These are phyloP conservation scores for Garcia nutans DNA, from an alignment of 345 rosid species.

Conservation along the genomic window DNA sequence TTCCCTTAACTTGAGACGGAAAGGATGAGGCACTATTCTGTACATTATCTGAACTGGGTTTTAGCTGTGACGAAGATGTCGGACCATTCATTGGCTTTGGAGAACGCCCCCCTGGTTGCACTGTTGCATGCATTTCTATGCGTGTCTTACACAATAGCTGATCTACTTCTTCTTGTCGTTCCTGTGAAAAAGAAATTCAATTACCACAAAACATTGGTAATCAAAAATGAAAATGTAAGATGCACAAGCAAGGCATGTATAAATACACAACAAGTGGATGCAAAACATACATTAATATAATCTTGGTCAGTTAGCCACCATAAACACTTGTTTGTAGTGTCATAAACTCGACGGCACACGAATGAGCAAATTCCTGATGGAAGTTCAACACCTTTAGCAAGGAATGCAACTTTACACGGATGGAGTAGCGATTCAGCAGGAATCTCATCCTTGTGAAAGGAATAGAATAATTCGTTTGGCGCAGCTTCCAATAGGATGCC, in stretches of 20 bases:
- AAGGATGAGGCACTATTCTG: slow-evolving; percentile 58
- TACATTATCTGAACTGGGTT: slow-evolving; percentile 61
- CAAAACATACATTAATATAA: slow-evolving; percentile 69
- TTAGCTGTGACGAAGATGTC: slow-evolving; percentile 63
- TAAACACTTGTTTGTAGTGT: slow-evolving; percentile 59
- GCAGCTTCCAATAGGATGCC: slow-evolving; percentile 72
- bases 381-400: slow-evolving; percentile 74
- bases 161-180: slow-evolving; percentile 78
- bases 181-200: slow-evolving; percentile 26
- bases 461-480: slow-evolving; percentile 93
- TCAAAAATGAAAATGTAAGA: neutral
- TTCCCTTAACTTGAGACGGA: slow-evolving; percentile 75
- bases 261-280: neutral
- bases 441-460: slow-evolving; percentile 93
- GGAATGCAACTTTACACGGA: slow-evolving; percentile 95
- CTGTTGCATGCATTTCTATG: slow-evolving; percentile 75
- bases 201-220: neutral
- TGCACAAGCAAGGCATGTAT: too few species aligned
- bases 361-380: slow-evolving; percentile 74
- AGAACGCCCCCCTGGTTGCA: slow-evolving; percentile 77
- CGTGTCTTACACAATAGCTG: slow-evolving; percentile 59
- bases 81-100: slow-evolving; percentile 78
- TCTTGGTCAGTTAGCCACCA: slow-evolving; percentile 98
- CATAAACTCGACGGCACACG: slow-evolving; percentile 86
- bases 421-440: slow-evolving; percentile 84